Evolutionary conservation across 1,139 yeast genomes (phyloP).

Genomic region (Arxiozyma heterogenica): DNA sequence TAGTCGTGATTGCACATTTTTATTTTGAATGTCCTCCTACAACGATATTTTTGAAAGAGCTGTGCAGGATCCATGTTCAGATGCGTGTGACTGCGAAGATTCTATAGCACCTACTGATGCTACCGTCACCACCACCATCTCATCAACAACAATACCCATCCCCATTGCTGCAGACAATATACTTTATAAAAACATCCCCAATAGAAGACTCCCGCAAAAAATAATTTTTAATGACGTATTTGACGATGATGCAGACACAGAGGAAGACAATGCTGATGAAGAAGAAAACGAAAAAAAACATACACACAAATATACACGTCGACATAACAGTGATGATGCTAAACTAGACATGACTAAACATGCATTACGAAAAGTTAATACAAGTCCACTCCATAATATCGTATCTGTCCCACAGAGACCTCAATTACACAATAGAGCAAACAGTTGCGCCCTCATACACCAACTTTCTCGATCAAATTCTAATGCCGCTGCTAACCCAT

Average conservation of each 20-base stretch:
- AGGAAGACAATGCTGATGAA: background rate
- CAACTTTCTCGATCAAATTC: constrained; percentile 5
- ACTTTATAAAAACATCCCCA: too few relatives aligned
- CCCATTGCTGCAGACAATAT: background rate
- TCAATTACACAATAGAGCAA: constrained; percentile 11
- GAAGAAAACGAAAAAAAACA: background rate
- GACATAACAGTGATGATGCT: background rate
- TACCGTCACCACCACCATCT: background rate
- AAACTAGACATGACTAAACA: background rate
- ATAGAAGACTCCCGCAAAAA: background rate
- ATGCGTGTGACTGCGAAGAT: constrained; percentile 17
- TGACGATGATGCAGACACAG: background rate
- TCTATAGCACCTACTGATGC: background rate
- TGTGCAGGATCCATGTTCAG: constrained; percentile 24
- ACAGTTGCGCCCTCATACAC: constrained; percentile 13
- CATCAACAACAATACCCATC: background rate
- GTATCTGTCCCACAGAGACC: constrained; percentile 1
- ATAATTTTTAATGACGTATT: background rate
- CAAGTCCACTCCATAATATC: constrained; percentile 6
- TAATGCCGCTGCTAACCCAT: background rate
- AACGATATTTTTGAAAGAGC: constrained; percentile 20
- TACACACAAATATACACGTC: too few relatives aligned
- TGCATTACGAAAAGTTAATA: constrained; percentile 4
- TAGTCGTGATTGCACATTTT: background rate
- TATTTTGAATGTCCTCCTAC: background rate